phyloP scores from a whole-genome alignment of 129 eudicot genomes.

The Saussurea involucrata region DNA sequence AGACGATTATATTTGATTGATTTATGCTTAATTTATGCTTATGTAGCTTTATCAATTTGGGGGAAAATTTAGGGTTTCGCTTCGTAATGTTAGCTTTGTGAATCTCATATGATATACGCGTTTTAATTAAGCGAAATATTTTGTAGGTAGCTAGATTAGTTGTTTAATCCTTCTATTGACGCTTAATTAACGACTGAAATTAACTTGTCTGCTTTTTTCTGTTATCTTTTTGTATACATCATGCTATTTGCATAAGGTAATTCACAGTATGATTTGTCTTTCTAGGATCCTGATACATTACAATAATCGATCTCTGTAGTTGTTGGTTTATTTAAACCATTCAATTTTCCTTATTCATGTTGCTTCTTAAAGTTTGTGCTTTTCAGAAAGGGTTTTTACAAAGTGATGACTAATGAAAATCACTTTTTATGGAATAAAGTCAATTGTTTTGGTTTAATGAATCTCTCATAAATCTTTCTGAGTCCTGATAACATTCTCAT shows the following conservation, averaged over 20 bases:
- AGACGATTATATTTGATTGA: not conserved
- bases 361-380: not conserved
- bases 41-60: not conserved
- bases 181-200: not conserved
- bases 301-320: not conserved
- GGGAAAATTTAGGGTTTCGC: conserved; percentile 11
- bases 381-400: not conserved
- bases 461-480: not conserved
- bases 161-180: not conserved
- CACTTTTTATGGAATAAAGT: not conserved
- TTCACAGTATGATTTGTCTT: not conserved
- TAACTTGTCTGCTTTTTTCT: not conserved
- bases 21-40: not conserved
- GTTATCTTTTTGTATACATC: not conserved
- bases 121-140: not conserved
- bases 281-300: not conserved
- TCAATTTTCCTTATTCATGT: not conserved
- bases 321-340: not conserved
- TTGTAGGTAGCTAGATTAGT: not conserved
- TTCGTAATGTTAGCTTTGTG: not conserved
- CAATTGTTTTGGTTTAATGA: not conserved
- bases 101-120: not conserved
- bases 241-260: not conserved
- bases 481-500: not conserved
- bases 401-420: not conserved